Conservation (phyloP, 169 alveolate genomes). For the Cryptosporidium meleagridis region DNA sequence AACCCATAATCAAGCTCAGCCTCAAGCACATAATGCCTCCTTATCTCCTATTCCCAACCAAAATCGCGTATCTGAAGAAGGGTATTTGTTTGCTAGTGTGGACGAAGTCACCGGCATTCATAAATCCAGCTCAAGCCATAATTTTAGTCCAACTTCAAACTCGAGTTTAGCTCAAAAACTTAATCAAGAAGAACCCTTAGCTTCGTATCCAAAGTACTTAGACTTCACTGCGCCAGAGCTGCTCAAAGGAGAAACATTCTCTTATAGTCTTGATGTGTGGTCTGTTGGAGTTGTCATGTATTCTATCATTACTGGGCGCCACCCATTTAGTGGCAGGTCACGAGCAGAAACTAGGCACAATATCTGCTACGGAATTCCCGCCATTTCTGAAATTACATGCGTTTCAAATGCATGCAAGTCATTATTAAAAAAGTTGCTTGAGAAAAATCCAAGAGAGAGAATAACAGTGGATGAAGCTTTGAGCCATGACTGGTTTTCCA, state of each 20-base stretch:
- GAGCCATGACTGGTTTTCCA: slow-evolving; percentile 54
- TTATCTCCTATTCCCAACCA: too few species aligned
- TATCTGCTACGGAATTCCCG: slow-evolving; percentile 21
- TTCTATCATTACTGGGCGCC: slow-evolving; percentile 67
- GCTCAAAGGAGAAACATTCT: slow-evolving; percentile 35
- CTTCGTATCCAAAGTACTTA: neutral
- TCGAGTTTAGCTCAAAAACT: neutral
- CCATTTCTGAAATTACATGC: slow-evolving; percentile 19
- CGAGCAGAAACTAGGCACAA: slow-evolving; percentile 23
- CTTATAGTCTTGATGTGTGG: slow-evolving; percentile 75
- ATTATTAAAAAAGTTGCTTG: slow-evolving; percentile 18
- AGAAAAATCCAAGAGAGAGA: slow-evolving; percentile 46
- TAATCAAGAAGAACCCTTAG: neutral
- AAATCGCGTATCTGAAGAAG: too few species aligned
- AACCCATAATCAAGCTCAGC: neutral
- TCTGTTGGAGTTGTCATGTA: slow-evolving; percentile 74
- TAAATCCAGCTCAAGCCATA: too few species aligned
- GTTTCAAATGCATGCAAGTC: slow-evolving; percentile 30
- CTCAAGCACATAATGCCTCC: neutral
- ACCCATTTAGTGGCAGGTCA: slow-evolving; percentile 69
- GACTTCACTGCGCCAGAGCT: slow-evolving; percentile 65
- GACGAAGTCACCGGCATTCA: too few species aligned
- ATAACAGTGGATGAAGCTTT: slow-evolving; percentile 58
- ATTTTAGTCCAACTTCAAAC: neutral
- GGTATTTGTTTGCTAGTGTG: too few species aligned